Conservation (phyloP, 768 basidiomycete species). For the Pisolithus sp. region DNA sequence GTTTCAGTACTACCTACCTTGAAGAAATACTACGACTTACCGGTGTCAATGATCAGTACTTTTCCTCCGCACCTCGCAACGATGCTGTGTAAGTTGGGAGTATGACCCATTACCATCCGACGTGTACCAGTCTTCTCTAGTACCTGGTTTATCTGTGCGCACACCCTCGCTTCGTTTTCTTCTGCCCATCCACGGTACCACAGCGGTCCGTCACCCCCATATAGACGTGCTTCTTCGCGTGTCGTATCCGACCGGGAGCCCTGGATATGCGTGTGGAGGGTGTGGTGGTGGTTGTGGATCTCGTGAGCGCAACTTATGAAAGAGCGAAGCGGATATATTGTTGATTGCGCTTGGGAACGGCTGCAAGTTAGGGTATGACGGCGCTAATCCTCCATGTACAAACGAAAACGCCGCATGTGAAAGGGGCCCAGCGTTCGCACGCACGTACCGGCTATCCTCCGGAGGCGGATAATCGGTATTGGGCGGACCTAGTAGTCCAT, state of each 20-base stretch:
- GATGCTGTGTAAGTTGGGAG: slow-evolving; percentile 85
- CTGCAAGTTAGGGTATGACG: slow-evolving; percentile 62
- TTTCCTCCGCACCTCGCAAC: slow-evolving; percentile 85
- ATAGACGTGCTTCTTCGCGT: slow-evolving; percentile 61
- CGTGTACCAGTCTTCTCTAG: slow-evolving; percentile 71
- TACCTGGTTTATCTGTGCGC: slow-evolving; percentile 65
- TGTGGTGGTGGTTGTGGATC: slow-evolving; percentile 65
- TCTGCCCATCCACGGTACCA: slow-evolving; percentile 96
- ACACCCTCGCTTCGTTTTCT: slow-evolving; percentile 61
- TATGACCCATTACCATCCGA: slow-evolving; percentile 95
- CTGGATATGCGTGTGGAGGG: slow-evolving; percentile 71
- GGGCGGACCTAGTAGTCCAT: slow-evolving; percentile 58
- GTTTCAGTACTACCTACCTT: slow-evolving; percentile 7
- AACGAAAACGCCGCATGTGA: slow-evolving; percentile 84
- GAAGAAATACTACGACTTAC: slow-evolving; percentile 29
- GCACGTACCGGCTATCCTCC: slow-evolving; percentile 23
- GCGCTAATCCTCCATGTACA: slow-evolving; percentile 87
- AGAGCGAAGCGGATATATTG: slow-evolving; percentile 57
- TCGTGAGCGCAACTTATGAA: slow-evolving; percentile 63
- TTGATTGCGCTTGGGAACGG: slow-evolving; percentile 89
- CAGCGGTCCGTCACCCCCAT: slow-evolving; percentile 72
- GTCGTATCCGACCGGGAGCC: slow-evolving; percentile 64
- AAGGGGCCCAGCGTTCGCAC: slow-evolving; percentile 39
- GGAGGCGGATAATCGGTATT: slow-evolving; percentile 54
- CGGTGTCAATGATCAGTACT: slow-evolving; percentile 94